A percentile compares a stretch with the other conserved stretches of the same genome.
Conservation (phyloP, 2,329 filamentous ascomycete genomes). For the Stemphylium beticola region DNA sequence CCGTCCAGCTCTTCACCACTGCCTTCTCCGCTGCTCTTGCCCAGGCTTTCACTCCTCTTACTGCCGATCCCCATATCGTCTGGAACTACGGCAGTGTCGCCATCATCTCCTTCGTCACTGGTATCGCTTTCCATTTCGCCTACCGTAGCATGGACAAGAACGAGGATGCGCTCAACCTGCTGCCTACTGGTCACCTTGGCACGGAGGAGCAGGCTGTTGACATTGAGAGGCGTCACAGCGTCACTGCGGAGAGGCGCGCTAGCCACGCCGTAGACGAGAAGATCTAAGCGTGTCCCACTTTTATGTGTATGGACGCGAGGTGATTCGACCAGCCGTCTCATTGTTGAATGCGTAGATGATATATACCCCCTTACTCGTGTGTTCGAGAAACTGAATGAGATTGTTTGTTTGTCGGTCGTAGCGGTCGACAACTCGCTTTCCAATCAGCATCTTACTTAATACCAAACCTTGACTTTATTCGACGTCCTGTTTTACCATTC, state of each 20-base stretch:
- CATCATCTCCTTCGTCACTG: constrained; percentile 44
- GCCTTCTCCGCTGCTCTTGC: constrained; percentile 43
- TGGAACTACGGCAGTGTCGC: constrained; percentile 48
- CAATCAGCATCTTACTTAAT: constrained; percentile 5
- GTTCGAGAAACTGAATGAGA: background rate
- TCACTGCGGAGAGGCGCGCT: constrained; percentile 21
- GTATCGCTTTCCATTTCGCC: constrained; percentile 39
- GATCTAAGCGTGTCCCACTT: constrained; percentile 4
- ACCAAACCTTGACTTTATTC: background rate
- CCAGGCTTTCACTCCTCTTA: constrained; percentile 38
- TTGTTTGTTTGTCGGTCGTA: background rate
- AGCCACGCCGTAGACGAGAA: constrained; percentile 22
- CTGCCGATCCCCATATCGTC: constrained; percentile 35
- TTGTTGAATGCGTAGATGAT: constrained; percentile 2
- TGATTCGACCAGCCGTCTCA: background rate
- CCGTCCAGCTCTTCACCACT: constrained; percentile 46
- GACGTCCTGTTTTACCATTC: background rate
- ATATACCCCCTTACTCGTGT: constrained; percentile 8
- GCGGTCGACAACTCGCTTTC: background rate
- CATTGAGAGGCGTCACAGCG: constrained; percentile 35
- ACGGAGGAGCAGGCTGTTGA: constrained; percentile 36
- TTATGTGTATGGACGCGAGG: background rate
- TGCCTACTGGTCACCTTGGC: constrained; percentile 47
- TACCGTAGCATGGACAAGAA: constrained; percentile 43
- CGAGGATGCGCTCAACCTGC: constrained; percentile 48